A percentile compares a stretch with the other conserved stretches of the same genome.
Conservation (phyloP, 495 filamentous ascomycete genomes). For the Penicillium maclennaniae region DNA sequence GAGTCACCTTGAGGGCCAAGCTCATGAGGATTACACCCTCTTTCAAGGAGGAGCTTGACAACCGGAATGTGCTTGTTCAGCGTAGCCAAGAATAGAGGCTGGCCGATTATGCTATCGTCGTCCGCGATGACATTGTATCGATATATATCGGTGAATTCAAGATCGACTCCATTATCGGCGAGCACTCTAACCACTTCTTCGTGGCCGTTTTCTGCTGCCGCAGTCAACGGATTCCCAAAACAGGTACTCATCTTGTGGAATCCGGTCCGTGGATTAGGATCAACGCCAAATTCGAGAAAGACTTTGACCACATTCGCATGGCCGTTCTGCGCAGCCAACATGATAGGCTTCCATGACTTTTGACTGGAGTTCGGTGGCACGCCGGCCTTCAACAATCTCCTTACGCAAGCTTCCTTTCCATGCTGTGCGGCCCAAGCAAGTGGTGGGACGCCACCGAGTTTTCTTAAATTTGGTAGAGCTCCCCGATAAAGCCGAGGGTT, state of each 20-base stretch:
- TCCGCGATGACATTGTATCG: not conserved
- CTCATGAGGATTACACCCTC: not conserved
- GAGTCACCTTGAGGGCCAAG: too few relatives aligned
- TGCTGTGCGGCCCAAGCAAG: conserved; percentile 1
- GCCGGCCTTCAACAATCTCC: not conserved
- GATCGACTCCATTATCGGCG: not conserved
- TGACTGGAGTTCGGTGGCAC: not conserved
- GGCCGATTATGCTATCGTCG: not conserved
- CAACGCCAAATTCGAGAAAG: not conserved
- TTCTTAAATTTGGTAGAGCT: not conserved
- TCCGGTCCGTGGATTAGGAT: not conserved
- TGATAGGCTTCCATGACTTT: not conserved
- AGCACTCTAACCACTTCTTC: not conserved
- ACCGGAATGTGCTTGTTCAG: not conserved
- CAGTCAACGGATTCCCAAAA: not conserved
- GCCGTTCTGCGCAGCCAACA: not conserved
- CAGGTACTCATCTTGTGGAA: not conserved
- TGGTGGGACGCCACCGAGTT: not conserved
- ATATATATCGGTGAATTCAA: not conserved
- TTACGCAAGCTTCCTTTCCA: not conserved
- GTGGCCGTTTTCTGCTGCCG: not conserved
- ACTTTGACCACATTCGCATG: not conserved
- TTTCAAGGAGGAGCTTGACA: not conserved
- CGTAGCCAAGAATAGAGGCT: not conserved
- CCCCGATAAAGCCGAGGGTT: not conserved